A percentile compares a stretch with the other conserved stretches of the same genome.
These are phyloP conservation scores for Penicillium psychrosexuale DNA, from an alignment of 2,329 filamentous ascomycete species.

Conservation along the genomic window DNA sequence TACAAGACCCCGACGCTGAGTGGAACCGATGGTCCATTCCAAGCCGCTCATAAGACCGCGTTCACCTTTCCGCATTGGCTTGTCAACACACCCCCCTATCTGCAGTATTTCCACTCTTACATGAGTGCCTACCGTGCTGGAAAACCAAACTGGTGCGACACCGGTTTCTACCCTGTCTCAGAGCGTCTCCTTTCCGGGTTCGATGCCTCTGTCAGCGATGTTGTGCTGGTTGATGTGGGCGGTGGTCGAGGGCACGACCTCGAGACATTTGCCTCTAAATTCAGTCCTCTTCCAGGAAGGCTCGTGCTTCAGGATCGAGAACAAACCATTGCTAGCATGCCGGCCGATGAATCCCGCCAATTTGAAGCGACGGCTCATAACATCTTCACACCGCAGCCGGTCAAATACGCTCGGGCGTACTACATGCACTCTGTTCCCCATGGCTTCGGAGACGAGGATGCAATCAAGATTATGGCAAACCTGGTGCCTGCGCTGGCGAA, in stretches of 20 bases:
- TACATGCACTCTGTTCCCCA: conserved; percentile 25
- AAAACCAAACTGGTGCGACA: too few relatives aligned
- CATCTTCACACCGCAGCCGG: conserved; percentile 19
- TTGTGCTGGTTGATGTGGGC: conserved; percentile 23
- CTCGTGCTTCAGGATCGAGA: conserved; percentile 13
- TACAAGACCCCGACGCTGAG: too few relatives aligned
- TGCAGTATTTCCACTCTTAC: too few relatives aligned
- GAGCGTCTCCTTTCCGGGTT: background rate
- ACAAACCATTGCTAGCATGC: conserved; percentile 9
- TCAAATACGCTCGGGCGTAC: conserved; percentile 25
- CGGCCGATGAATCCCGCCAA: too few relatives aligned
- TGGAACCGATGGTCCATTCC: too few relatives aligned
- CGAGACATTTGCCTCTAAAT: conserved; percentile 5
- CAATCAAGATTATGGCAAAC: conserved; percentile 21
- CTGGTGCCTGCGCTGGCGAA: conserved; percentile 15
- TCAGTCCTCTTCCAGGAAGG: background rate
- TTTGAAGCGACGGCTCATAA: conserved; percentile 16
- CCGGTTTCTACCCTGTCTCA: too few relatives aligned
- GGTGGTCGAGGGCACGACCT: conserved; percentile 22
- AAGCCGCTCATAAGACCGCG: too few relatives aligned
- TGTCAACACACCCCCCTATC: too few relatives aligned
- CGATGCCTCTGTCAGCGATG: conserved; percentile 12
- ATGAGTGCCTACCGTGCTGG: too few relatives aligned
- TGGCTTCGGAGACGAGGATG: conserved; percentile 23
- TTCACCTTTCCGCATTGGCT: too few relatives aligned